Conservation (phyloP, 2,329 filamentous ascomycete species). For the Nemania diffusa region DNA sequence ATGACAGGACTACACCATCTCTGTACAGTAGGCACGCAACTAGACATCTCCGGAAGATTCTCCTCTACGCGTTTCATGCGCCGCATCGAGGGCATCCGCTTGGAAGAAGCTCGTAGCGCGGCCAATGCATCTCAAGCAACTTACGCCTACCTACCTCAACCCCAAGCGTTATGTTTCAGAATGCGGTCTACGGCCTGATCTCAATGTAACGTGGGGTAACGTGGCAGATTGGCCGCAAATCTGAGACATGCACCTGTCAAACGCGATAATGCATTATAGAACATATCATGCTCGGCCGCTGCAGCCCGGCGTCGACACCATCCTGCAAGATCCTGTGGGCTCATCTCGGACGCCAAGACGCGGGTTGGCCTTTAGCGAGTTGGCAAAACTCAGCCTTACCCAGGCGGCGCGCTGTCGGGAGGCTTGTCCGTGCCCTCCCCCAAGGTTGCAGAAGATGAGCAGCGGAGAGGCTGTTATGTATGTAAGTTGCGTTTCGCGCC, state of each 20-base stretch:
- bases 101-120: not conserved
- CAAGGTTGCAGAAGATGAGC: no score
- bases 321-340: not conserved
- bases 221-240: constrained; percentile 13
- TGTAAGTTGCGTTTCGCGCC: no score
- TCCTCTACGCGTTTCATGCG: no score
- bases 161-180: not conserved
- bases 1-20: no score
- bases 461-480: no score
- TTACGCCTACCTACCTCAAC: not conserved
- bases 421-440: constrained; percentile 15
- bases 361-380: not conserved
- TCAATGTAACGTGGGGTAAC: constrained; percentile 1
- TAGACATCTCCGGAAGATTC: no score
- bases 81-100: not conserved
- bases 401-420: not conserved
- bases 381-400: constrained; percentile 22
- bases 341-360: constrained; percentile 10
- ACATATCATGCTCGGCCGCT: not conserved
- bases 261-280: not conserved
- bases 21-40: no score
- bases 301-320: not conserved
- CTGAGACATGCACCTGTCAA: constrained; percentile 12
- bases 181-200: not conserved
- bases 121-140: not conserved